Base-by-base conservation (phyloP, 2,329 filamentous ascomycete species). In the Nothopassalora personata region DNA sequence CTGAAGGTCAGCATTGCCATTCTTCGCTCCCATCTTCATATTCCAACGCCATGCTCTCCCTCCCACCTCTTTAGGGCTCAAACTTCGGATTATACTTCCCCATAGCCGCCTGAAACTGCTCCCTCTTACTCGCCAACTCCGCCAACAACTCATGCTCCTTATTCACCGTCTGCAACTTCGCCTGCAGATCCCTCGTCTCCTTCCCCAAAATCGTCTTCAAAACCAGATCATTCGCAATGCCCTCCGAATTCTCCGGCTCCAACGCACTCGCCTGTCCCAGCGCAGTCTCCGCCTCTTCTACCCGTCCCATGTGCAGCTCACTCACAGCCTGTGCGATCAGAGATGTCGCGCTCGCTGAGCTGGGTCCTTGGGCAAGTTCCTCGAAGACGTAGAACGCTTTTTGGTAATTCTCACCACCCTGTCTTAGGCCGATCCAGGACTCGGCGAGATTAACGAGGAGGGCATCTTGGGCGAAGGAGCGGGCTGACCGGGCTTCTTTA, bases 371-470 rank as follows among this genome's bases (percentile, higher is more conserved):
- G 4, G 94, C 93, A 52, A 97, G 84, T 76, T 99, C 94, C 76
- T 97, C 93, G 71, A 91, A 97, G 61, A 97, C 93, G 80, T 99
- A 97, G 77, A 96, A 97, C 18, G 93, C 88, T 71, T 94, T 90
- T 72, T 97, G 94, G 76, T 97, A 97, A 68, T 96, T 91, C 66
- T 92, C 92, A 71, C 93, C 93, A 71, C 94, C 93, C 88, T 96
- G 61, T 74, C 94, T 83, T 75, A 97, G 76, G 30, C 91, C 92
- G 64, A 96, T 89, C 94, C 93, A 99, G 7, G 90, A 90, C 77
- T 99, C 94, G 7, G 92, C 92, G 65, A 99, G 77, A 75, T 99
- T 97, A 65, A 97, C 90, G 53, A 97, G 80, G 43, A 97, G 79
- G 67, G 88, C 96, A 73, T 97, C 94, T 76, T 99, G 93, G 7